Conservation (phyloP, 2,329 filamentous ascomycete species). For the Ophiostoma ips region DNA sequence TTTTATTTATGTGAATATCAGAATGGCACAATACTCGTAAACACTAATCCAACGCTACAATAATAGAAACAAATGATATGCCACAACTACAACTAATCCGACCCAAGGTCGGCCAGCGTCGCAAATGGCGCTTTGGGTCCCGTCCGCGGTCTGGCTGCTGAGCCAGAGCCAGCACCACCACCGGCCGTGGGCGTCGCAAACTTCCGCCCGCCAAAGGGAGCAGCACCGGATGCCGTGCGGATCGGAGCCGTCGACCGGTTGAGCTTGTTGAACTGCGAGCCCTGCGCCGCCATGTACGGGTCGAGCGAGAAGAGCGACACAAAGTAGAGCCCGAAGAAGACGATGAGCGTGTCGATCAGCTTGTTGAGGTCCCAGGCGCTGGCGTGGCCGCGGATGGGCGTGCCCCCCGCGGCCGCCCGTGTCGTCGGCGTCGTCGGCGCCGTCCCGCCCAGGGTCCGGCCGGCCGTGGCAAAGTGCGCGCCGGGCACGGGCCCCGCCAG, state of each 20-base stretch:
- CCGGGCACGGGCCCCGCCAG: slow-evolving; percentile 28
- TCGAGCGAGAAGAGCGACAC: slow-evolving; percentile 47
- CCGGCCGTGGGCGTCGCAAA: background rate
- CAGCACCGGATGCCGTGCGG: background rate
- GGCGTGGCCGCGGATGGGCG: slow-evolving; percentile 12
- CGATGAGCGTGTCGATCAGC: slow-evolving; percentile 35
- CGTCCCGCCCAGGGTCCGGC: slow-evolving; percentile 40
- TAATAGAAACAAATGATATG: background rate
- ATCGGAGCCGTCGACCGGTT: slow-evolving; percentile 21
- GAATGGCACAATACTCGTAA: too few species aligned
- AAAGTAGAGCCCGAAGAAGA: slow-evolving; percentile 48
- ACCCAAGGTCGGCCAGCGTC: slow-evolving; percentile 40
- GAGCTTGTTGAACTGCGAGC: slow-evolving; percentile 46
- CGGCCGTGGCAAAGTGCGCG: slow-evolving; percentile 38
- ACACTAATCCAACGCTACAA: background rate
- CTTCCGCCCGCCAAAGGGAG: slow-evolving; percentile 3
- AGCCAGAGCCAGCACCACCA: background rate
- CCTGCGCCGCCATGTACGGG: slow-evolving; percentile 46
- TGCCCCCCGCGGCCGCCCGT: background rate
- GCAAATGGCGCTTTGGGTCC: slow-evolving; percentile 26
- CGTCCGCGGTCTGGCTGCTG: slow-evolving; percentile 14
- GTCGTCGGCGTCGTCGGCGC: slow-evolving; percentile 11
- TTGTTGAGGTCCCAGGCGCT: slow-evolving; percentile 24
- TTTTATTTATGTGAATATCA: background rate
- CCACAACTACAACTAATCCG: slow-evolving; percentile 10